Evolutionary conservation across 441 rosid species (phyloP).

Genomic region (Pelargonium cotyledonis): DNA sequence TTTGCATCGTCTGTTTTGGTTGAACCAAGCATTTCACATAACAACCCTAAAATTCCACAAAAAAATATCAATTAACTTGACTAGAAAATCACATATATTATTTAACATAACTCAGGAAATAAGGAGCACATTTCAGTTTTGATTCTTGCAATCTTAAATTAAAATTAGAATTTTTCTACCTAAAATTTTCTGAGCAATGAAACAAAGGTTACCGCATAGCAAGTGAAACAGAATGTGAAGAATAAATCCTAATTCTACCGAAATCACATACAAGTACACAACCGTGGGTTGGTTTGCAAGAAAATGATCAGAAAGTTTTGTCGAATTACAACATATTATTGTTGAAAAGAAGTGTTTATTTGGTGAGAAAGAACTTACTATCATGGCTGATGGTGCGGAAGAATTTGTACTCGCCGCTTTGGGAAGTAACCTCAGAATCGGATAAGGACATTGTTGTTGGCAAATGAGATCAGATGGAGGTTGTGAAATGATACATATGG

Average conservation of each 20-base stretch:
- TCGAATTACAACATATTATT: no score
- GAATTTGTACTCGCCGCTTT: conserved; percentile 52
- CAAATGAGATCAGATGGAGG: neutral
- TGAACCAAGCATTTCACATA: conserved; percentile 83
- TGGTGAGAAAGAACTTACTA: conserved; percentile 42
- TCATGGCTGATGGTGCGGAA: conserved; percentile 77
- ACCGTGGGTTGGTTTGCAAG: no score
- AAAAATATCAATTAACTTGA: neutral
- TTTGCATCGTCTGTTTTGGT: conserved; percentile 57
- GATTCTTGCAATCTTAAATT: no score
- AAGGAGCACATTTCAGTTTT: neutral
- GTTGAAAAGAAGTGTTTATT: no score
- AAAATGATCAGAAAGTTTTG: no score
- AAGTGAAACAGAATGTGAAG: neutral
- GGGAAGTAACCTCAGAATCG: conserved; percentile 60
- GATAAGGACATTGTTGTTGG: conserved; percentile 46
- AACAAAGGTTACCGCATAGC: neutral
- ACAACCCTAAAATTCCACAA: conserved; percentile 41
- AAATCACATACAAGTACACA: neutral
- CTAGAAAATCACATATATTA: neutral
- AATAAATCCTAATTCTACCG: neutral
- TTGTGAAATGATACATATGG: no score
- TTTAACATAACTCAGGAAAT: neutral
- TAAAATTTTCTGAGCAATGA: neutral
- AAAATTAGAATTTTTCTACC: neutral